Evolutionary conservation across 108 stramenopile genomes (phyloP).

Genomic region (Nitzschia sp.): DNA sequence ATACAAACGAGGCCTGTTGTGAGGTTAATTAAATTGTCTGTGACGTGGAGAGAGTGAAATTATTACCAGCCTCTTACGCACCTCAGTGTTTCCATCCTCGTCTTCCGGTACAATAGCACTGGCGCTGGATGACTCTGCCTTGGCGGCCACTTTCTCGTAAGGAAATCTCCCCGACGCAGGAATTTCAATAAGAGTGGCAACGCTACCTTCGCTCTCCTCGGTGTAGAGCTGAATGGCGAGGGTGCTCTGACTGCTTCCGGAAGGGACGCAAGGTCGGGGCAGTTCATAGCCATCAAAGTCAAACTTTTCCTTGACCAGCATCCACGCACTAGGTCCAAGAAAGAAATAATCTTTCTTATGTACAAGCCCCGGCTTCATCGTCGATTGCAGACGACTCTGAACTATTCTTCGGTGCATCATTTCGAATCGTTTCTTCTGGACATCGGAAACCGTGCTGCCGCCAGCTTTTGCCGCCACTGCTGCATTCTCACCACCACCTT

Average conservation of each 20-base stretch:
- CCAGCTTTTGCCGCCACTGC: background rate
- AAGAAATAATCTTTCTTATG: slow-evolving; percentile 48
- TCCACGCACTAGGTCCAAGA: slow-evolving; percentile 52
- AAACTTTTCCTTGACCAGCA: slow-evolving; percentile 52
- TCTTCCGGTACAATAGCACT: slow-evolving; percentile 5
- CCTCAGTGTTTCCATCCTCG: slow-evolving; percentile 12
- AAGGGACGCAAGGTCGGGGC: slow-evolving; percentile 12
- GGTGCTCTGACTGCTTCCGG: background rate
- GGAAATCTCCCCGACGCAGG: slow-evolving; percentile 52
- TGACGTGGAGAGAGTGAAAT: background rate
- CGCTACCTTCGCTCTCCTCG: slow-evolving; percentile 14
- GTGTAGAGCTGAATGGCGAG: slow-evolving; percentile 9
- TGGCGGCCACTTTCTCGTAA: slow-evolving; percentile 30
- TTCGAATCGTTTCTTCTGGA: slow-evolving; percentile 20
- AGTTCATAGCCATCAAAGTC: slow-evolving; percentile 38
- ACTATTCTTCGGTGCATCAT: slow-evolving; percentile 13
- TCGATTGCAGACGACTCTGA: background rate
- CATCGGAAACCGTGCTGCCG: slow-evolving; percentile 6
- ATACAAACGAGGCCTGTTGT: slow-evolving; percentile 8
- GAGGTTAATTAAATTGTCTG: slow-evolving; percentile 12
- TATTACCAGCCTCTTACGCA: too few species aligned
- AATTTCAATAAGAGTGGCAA: slow-evolving; percentile 13
- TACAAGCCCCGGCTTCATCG: slow-evolving; percentile 28
- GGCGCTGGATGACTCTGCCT: background rate
- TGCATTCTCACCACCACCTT: too few species aligned